phyloP scores from a whole-genome alignment of 2,329 filamentous ascomycete genomes.

The Tolypocladium cylindrosporum region DNA sequence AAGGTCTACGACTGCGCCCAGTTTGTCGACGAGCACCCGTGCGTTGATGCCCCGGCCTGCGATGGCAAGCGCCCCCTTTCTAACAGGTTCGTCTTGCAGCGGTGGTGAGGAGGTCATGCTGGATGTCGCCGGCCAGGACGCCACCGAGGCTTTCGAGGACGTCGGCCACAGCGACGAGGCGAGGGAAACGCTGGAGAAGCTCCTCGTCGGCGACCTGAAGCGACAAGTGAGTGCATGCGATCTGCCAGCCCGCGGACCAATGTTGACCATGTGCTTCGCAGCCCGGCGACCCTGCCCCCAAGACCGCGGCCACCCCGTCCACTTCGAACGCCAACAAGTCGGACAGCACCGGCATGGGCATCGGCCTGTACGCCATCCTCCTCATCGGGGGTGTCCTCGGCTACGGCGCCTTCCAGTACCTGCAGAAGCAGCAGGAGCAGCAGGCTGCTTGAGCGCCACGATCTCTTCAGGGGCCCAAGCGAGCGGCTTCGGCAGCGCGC shows the following conservation, averaged over 20 bases:
- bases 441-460: slow-evolving; percentile 7
- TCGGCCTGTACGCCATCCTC: slow-evolving; percentile 74
- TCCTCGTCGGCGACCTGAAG: slow-evolving; percentile 71
- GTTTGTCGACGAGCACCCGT: slow-evolving; percentile 97
- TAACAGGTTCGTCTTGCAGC: slow-evolving; percentile 34
- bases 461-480: not conserved
- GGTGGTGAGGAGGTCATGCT: slow-evolving; percentile 97
- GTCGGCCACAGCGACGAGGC: slow-evolving; percentile 99
- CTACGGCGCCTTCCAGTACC: slow-evolving; percentile 78
- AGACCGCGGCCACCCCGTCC: slow-evolving; percentile 39
- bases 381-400: slow-evolving; percentile 67
- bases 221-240: slow-evolving; percentile 51
- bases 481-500: not conserved
- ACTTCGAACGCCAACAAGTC: slow-evolving; percentile 37
- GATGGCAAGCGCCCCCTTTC: slow-evolving; percentile 4
- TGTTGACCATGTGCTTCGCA: slow-evolving; percentile 24
- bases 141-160: slow-evolving; percentile 97
- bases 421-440: slow-evolving; percentile 37
- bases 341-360: slow-evolving; percentile 50
- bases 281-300: slow-evolving; percentile 72
- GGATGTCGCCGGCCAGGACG: slow-evolving; percentile 91
- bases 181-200: slow-evolving; percentile 76
- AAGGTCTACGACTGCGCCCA: slow-evolving; percentile 86
- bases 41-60: slow-evolving; percentile 25
- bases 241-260: not conserved